Evolutionary conservation across 352 stramenopile species (phyloP).

Genomic region (Pelagophyceae sp.): DNA sequence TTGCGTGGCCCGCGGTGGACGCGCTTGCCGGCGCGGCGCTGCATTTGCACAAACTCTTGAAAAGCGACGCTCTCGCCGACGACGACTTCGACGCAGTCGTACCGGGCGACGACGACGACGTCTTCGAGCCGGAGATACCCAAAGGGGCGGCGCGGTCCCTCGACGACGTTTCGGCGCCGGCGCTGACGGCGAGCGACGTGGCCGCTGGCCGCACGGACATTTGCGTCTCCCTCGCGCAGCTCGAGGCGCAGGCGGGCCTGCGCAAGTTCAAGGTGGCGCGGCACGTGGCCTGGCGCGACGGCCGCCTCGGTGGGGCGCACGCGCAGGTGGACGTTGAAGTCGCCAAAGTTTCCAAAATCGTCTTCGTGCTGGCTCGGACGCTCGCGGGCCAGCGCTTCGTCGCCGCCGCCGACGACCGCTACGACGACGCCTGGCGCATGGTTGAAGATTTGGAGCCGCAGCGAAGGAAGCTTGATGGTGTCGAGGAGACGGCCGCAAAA

Average conservation of each 20-base stretch:
- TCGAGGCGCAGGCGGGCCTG: not conserved
- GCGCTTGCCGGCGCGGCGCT: not conserved
- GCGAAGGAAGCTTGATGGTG: not conserved
- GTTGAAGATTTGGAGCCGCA: not conserved
- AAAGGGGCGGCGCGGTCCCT: too few species aligned
- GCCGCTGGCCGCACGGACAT: not conserved
- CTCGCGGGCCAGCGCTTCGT: not conserved
- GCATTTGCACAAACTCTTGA: not conserved
- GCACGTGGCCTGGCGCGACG: not conserved
- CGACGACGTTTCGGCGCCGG: too few species aligned
- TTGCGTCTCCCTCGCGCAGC: not conserved
- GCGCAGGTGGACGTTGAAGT: not conserved
- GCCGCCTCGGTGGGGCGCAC: not conserved
- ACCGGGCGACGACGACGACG: not conserved
- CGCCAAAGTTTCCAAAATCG: not conserved
- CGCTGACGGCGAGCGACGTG: too few species aligned
- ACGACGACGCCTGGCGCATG: not conserved
- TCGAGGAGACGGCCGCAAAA: not conserved
- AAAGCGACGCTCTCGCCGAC: not conserved
- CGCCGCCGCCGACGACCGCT: not conserved
- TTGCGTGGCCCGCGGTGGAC: not conserved
- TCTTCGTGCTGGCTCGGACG: not conserved
- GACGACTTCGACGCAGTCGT: not conserved
- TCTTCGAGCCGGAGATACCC: not conserved
- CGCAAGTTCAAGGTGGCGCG: not conserved